phyloP scores from a whole-genome alignment of 371 early-diverging fungal genomes.

The Apophysomyces variabilis region DNA sequence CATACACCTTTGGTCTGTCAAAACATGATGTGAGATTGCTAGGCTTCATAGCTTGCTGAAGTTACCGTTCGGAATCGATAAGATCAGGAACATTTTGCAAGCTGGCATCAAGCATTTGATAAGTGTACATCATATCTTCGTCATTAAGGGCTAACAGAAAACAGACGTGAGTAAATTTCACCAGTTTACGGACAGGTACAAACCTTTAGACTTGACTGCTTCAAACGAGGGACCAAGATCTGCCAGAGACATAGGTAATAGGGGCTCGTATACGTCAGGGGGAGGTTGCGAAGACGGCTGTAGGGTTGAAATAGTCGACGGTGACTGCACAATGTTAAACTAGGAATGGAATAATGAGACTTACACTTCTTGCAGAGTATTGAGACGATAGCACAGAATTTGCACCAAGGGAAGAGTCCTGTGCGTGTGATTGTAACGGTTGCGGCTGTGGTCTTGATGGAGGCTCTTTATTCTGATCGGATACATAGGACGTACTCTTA shows the following conservation, averaged over 20 bases:
- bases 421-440: constrained; percentile 25
- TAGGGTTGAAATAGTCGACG: constrained; percentile 2
- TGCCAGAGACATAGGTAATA: constrained; percentile 74
- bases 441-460: constrained; percentile 20
- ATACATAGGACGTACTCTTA: constrained; percentile 14
- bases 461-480: constrained; percentile 13
- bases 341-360: background rate
- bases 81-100: constrained; percentile 78
- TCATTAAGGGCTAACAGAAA: constrained; percentile 26
- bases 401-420: constrained; percentile 24
- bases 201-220: constrained; percentile 71
- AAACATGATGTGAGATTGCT: background rate
- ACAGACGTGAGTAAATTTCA: background rate
- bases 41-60: background rate
- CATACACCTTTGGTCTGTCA: constrained; percentile 67
- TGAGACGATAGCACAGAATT: constrained; percentile 26
- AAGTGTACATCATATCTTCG: constrained; percentile 48
- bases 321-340: background rate
- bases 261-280: constrained; percentile 50
- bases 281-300: constrained; percentile 6
- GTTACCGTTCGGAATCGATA: constrained; percentile 76
- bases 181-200: constrained; percentile 4
- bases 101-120: constrained; percentile 80
- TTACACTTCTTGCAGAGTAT: constrained; percentile 27
- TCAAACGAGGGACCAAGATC: constrained; percentile 83